Evolutionary conservation across 495 filamentous ascomycete genomes (phyloP).

Genomic region (Jackrogersella minutella): DNA sequence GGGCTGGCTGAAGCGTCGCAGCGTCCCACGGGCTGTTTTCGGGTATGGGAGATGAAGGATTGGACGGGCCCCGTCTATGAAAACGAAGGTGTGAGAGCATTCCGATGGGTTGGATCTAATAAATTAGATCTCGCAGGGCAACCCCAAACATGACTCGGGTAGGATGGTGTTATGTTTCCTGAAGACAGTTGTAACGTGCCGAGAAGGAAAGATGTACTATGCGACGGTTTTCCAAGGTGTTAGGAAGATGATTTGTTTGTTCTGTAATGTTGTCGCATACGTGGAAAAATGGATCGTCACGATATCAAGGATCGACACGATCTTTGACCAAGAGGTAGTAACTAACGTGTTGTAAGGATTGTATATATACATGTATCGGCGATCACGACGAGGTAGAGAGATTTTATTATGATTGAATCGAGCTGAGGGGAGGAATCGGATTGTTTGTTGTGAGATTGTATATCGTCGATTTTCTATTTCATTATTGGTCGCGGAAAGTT

Average conservation of each 20-base stretch:
- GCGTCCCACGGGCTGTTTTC: conserved; percentile 50
- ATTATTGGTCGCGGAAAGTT: conserved; percentile 25
- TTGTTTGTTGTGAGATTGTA: too few relatives aligned
- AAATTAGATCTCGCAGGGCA: conserved; percentile 38
- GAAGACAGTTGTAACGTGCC: conserved; percentile 9
- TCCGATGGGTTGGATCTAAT: conserved; percentile 40
- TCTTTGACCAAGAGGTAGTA: conserved; percentile 16
- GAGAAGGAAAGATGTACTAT: conserved; percentile 29
- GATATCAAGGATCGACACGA: conserved; percentile 29
- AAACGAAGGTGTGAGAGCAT: conserved; percentile 66
- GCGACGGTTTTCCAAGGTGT: conserved; percentile 6
- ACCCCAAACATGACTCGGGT: conserved; percentile 35
- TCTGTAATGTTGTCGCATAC: conserved; percentile 27
- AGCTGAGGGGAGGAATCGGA: conserved; percentile 8
- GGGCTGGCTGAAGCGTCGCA: conserved; percentile 48
- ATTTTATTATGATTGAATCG: conserved; percentile 12
- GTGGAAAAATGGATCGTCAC: conserved; percentile 37
- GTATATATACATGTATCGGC: conserved; percentile 27
- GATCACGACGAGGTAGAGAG: conserved; percentile 28
- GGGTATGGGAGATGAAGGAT: conserved; percentile 59
- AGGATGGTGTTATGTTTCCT: conserved; percentile 12
- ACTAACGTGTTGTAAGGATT: not conserved
- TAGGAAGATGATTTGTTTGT: conserved; percentile 18
- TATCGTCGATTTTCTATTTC: conserved; percentile 18
- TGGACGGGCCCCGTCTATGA: conserved; percentile 61